These are phyloP conservation scores for Plasmopara viticola DNA, from an alignment of 352 stramenopile genomes.

Conservation along the genomic window DNA sequence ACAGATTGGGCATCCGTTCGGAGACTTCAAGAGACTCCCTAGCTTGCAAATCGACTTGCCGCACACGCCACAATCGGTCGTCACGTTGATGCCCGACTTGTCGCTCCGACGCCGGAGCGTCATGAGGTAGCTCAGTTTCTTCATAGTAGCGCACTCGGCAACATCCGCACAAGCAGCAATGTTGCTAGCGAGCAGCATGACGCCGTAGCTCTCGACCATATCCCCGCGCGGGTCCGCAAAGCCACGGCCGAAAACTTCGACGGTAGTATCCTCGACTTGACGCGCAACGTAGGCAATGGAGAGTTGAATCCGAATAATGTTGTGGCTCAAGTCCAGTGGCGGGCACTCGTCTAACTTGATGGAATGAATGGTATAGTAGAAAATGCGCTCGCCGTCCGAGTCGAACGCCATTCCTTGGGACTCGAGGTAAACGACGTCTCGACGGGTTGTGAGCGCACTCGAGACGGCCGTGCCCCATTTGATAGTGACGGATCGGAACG, in stretches of 20 bases:
- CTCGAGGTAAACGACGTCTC: conserved; percentile 35
- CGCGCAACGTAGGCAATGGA: conserved; percentile 50
- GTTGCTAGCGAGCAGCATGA: conserved; percentile 32
- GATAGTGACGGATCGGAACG: conserved; percentile 35
- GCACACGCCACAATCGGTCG: conserved; percentile 24
- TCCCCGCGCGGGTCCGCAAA: conserved; percentile 40
- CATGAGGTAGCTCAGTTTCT: conserved; percentile 63
- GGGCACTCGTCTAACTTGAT: conserved; percentile 27
- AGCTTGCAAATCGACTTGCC: conserved; percentile 26
- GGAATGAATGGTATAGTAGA: conserved; percentile 39
- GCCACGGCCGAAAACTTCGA: conserved; percentile 47
- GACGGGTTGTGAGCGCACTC: conserved; percentile 23
- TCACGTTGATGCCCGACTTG: conserved; percentile 9
- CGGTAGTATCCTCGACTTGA: conserved; percentile 24
- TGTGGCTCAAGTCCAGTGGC: conserved; percentile 17
- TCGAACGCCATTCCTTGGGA: conserved; percentile 37
- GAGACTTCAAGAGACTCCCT: conserved; percentile 15
- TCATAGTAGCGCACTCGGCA: conserved; percentile 46
- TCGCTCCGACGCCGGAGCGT: conserved; percentile 15
- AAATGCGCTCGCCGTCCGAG: conserved; percentile 30
- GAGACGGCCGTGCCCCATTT: conserved; percentile 34
- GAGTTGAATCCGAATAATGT: conserved; percentile 30
- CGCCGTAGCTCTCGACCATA: conserved; percentile 32
- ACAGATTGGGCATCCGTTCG: conserved; percentile 26
- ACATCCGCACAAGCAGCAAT: conserved; percentile 22